These are phyloP conservation scores for Leucogyrophana mollusca DNA, from an alignment of 768 basidiomycete genomes.

Conservation along the genomic window DNA sequence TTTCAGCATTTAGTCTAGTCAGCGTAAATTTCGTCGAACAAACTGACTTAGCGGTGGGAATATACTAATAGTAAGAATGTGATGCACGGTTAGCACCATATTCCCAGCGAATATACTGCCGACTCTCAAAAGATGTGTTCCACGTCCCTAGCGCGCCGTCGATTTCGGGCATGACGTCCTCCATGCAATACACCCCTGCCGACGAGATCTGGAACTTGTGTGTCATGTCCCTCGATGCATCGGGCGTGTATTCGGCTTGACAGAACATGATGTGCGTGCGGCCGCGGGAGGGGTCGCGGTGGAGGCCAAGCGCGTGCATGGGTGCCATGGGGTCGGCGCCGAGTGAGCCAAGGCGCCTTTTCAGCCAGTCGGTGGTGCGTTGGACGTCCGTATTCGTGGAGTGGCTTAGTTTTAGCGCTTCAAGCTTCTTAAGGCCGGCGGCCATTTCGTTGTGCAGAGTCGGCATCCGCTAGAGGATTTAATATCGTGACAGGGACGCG, in stretches of 20 bases:
- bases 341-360: slow-evolving; percentile 16
- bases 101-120: too few relatives aligned
- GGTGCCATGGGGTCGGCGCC: slow-evolving; percentile 11
- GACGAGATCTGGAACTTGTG: slow-evolving; percentile 18
- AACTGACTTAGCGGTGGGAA: too few relatives aligned
- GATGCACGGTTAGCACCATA: too few relatives aligned
- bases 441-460: slow-evolving; percentile 11
- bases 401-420: slow-evolving; percentile 7
- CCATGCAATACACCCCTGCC: slow-evolving; percentile 21
- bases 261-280: slow-evolving; percentile 27
- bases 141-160: slow-evolving; percentile 7
- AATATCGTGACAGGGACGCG: not conserved
- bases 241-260: slow-evolving; percentile 18
- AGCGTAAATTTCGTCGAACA: too few relatives aligned
- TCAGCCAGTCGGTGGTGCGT: slow-evolving; percentile 18
- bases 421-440: slow-evolving; percentile 5
- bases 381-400: slow-evolving; percentile 13
- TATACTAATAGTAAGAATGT: too few relatives aligned
- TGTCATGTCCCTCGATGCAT: slow-evolving; percentile 12
- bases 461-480: not conserved
- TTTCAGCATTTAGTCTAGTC: too few relatives aligned
- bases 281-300: slow-evolving; percentile 21
- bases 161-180: slow-evolving; percentile 20
- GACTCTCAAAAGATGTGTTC: not conserved
- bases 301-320: slow-evolving; percentile 21